Base-by-base conservation (phyloP, 768 basidiomycete genomes). In the Tricholoma bakamatsutake region DNA sequence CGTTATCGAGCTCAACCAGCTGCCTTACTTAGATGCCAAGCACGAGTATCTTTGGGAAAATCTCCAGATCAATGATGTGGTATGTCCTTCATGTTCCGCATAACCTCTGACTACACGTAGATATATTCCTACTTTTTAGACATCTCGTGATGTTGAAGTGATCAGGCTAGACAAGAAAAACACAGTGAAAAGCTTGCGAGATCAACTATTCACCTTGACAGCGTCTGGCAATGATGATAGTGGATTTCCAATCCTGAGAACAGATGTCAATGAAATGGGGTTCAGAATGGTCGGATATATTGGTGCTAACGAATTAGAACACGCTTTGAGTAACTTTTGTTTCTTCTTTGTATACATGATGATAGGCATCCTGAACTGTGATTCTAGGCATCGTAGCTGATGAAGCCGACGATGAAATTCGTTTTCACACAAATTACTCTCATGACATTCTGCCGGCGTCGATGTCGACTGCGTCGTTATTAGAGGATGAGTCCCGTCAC, bases 11-110 rank as follows among this genome's bases (percentile, higher is more conserved):
- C 79, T 98, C 27, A 83, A 83, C 42, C 86, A 95, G 67, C 80
- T 98, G 10, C 97, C 97, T 0, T 98, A 93, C 68, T 81, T 99
- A 57, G 93, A 98, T 66, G 75, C 84, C 45, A 98, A 96, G 70
- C 85, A 88, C 59, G 87, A 94, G 63, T 92, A 96, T 65, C 71
- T 90, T 21, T 98, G 94, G 92, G 91, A 87, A 0, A 76, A 76
- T 33, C 74, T 84, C 10, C 82, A 85, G 54, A 85, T 94, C 50
- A 78, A 71, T 43, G 91, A 96, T 64, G 87, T 92, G 53, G 92
- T 93, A 65, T 51, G 89, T 50, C 33, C 24, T 51, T 24, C 13
- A 27, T 37, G 33, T 46, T 18, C 31, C 4, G 6, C 28, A 21
- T 12, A 12, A 13, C 21, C 8, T 48, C 30, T 48, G 27, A 30